These are phyloP conservation scores for Hypseocharis bilobata DNA, from an alignment of 441 rosid genomes.

Conservation along the genomic window DNA sequence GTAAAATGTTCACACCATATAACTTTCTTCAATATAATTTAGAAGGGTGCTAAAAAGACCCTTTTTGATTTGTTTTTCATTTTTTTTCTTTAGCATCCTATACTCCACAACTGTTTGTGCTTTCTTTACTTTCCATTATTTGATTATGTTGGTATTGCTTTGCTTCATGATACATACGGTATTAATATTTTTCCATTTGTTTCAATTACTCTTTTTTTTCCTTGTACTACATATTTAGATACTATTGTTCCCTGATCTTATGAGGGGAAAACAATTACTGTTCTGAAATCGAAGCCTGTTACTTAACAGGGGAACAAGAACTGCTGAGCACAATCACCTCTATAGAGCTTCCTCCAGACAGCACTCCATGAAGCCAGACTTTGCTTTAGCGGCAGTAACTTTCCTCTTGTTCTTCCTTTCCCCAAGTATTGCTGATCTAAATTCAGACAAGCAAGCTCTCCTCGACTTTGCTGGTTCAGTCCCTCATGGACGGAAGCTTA, in stretches of 20 bases:
- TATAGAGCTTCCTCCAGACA: slow-evolving; percentile 4
- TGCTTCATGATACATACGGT: neutral
- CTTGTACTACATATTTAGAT: neutral
- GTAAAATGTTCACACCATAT: neutral
- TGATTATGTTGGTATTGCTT: neutral
- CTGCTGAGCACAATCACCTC: slow-evolving; percentile 11
- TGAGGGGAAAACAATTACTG: neutral
- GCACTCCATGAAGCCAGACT: slow-evolving; percentile 31
- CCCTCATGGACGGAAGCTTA: slow-evolving; percentile 53
- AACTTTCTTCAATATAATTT: neutral
- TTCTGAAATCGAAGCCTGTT: slow-evolving; percentile 4
- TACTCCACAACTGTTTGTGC: neutral
- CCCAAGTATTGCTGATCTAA: slow-evolving; percentile 33
- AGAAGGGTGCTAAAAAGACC: neutral
- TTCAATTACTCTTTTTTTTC: neutral
- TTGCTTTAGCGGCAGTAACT: slow-evolving; percentile 1
- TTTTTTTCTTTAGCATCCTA: neutral
- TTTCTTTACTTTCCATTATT: neutral
- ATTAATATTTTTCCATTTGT: neutral
- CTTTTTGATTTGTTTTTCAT: neutral
- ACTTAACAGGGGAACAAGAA: slow-evolving; percentile 22
- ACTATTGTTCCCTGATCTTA: neutral
- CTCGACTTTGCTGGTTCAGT: slow-evolving; percentile 46
- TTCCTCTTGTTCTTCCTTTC: slow-evolving; percentile 18
- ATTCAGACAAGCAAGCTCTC: slow-evolving; percentile 51